Evolutionary conservation across 306 rosid species (phyloP).

Genomic region (Begonia loranthoides): DNA sequence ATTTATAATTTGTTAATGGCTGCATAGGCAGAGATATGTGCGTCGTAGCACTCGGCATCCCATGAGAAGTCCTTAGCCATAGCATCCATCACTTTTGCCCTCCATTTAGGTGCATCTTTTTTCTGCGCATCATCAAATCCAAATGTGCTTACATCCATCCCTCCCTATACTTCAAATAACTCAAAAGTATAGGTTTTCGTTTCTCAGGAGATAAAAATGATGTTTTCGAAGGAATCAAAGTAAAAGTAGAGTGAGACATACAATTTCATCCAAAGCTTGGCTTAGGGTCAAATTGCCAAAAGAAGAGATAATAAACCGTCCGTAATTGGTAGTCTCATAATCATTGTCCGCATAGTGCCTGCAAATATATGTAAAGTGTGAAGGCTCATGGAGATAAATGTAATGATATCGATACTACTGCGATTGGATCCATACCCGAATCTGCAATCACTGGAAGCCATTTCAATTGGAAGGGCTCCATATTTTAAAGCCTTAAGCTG

Average conservation of each 20-base stretch:
- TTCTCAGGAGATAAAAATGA: too few relatives aligned
- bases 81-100: constrained; percentile 42
- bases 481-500: constrained; percentile 70
- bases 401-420: too few relatives aligned
- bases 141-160: too few relatives aligned
- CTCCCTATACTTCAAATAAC: too few relatives aligned
- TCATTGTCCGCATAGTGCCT: constrained; percentile 38
- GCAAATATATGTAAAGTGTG: constrained; percentile 2
- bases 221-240: too few relatives aligned
- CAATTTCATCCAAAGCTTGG: constrained; percentile 65
- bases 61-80: constrained; percentile 76
- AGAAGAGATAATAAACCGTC: constrained; percentile 44
- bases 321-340: constrained; percentile 30
- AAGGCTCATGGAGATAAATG: too few relatives aligned
- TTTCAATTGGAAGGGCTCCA: constrained; percentile 67
- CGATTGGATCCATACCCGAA: constrained; percentile 26
- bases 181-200: too few relatives aligned
- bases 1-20: constrained; percentile 21
- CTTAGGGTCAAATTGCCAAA: constrained; percentile 41
- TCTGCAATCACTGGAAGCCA: constrained; percentile 17
- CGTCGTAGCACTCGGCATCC: constrained; percentile 79
- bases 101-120: constrained; percentile 46
- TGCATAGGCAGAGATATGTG: constrained; percentile 55
- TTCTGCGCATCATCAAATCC: constrained; percentile 28
- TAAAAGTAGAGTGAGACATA: constrained; percentile 16